Evolutionary conservation across 1,284 basidiomycete genomes (phyloP), one percentile per base, ranked within the genome.

Genomic region (Peniophora sp.): DNA sequence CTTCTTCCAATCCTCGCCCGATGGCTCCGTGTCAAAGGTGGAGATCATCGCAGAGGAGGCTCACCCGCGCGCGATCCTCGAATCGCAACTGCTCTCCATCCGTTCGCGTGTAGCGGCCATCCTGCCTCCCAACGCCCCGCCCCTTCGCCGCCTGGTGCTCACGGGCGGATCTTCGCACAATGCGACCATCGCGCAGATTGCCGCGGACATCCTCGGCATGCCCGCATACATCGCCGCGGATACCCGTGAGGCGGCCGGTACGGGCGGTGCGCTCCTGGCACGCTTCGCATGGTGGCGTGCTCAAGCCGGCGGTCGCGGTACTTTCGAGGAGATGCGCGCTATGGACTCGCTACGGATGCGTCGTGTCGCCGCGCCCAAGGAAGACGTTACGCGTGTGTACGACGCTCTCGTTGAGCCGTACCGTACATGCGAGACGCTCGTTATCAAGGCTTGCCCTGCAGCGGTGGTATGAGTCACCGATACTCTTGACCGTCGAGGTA

Each of bases 41-140:
- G 67, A 70, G 27, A 53, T 66, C 20, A 67, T 85, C 17, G 77
- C 80, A 0, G 57, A 59, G 0, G 60, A 65, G 14, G 71, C 76
- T 3, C 87, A 92, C 62, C 82, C 89, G 3, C 78, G 88, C n/a
- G 85, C 88, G 3, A 89, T 95, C 56, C 72, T 95, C 56, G 87
- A 92, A 65, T 90, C 88, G 0, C 92, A 95, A 61, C 80, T 94
- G 62, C 72, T 94, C 61, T 92, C 81, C 52, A 92, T 85, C 67
- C 78, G 76, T 52, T 81, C 81, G 42, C 79, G 85, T 51, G 78
- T 87, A 27, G 70, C 72, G 1, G 78, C 76, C n/a, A 87, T 90
- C 59, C 68, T 90, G 22, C 83, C 83, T 0, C 65, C 70, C 11
- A 64, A 78, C 57, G 68, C 81, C 14, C 74, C 75, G 24, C 80